phyloP scores from a whole-genome alignment of 2,329 filamentous ascomycete species.

The Emmonsia crescens region DNA sequence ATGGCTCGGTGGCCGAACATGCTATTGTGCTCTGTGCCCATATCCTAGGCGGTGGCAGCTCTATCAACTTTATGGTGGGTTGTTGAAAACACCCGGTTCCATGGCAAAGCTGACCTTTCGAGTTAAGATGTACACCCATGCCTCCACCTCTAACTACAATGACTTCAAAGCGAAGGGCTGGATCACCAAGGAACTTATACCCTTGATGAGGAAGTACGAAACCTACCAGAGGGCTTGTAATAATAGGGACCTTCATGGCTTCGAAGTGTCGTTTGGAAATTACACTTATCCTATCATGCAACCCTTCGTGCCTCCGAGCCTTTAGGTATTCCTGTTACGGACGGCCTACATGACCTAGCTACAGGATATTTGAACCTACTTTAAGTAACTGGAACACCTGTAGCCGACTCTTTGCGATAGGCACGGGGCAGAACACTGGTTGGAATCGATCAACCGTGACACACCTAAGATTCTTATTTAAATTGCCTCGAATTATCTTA shows the following conservation, averaged over 20 bases:
- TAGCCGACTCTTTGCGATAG: slow-evolving; percentile 11
- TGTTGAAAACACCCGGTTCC: background rate
- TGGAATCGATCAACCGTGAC: slow-evolving; percentile 70
- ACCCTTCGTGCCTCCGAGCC: slow-evolving; percentile 59
- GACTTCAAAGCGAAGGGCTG: slow-evolving; percentile 73
- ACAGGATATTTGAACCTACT: slow-evolving; percentile 23
- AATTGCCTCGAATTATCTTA: background rate
- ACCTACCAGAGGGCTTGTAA: slow-evolving; percentile 59
- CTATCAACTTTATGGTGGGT: slow-evolving; percentile 64
- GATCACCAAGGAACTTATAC: slow-evolving; percentile 63
- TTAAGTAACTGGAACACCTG: background rate
- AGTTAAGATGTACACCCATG: slow-evolving; percentile 58
- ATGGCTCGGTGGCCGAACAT: slow-evolving; percentile 56
- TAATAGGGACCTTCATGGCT: slow-evolving; percentile 57
- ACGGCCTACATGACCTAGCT: slow-evolving; percentile 62
- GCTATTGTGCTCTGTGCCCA: slow-evolving; percentile 67
- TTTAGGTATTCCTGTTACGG: slow-evolving; percentile 62
- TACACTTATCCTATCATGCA: slow-evolving; percentile 74
- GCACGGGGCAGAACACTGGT: slow-evolving; percentile 68
- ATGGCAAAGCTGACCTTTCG: slow-evolving; percentile 5
- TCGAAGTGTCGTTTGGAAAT: slow-evolving; percentile 69
- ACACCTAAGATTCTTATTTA: slow-evolving; percentile 33
- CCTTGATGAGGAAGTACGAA: slow-evolving; percentile 71
- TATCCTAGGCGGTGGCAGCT: slow-evolving; percentile 60
- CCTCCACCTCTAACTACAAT: slow-evolving; percentile 62